A percentile compares a stretch with the other conserved stretches of the same genome.
phyloP scores from a whole-genome alignment of 345 rosid species.

The Heritiera fomes region DNA sequence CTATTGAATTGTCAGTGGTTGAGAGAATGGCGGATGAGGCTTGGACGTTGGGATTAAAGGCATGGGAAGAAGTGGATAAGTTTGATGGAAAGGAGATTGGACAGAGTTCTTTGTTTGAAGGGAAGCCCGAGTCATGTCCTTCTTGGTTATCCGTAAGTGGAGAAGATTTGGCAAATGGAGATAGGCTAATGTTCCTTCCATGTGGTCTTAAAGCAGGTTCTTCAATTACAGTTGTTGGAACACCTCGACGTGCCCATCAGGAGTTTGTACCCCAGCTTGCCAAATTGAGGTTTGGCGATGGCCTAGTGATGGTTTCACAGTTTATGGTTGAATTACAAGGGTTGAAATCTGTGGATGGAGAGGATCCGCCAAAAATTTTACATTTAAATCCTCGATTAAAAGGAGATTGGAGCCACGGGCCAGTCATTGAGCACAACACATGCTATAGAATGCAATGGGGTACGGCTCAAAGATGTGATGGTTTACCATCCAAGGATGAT shows the following conservation, averaged over 20 bases:
- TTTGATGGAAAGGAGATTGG: constrained; percentile 45
- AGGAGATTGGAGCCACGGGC: constrained; percentile 89
- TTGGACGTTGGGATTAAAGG: constrained; percentile 85
- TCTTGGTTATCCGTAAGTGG: constrained; percentile 75
- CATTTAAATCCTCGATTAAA: constrained; percentile 90
- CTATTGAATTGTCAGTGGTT: constrained; percentile 55
- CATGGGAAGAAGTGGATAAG: constrained; percentile 80
- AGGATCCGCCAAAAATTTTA: constrained; percentile 93
- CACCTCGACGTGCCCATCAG: constrained; percentile 79
- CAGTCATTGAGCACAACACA: constrained; percentile 96
- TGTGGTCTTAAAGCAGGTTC: constrained; percentile 97
- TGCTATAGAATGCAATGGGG: constrained; percentile 99
- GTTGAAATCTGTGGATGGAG: constrained; percentile 84
- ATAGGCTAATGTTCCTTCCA: constrained; percentile 78
- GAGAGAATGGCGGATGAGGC: constrained; percentile 95
- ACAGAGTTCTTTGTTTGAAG: constrained; percentile 41
- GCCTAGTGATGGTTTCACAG: constrained; percentile 80
- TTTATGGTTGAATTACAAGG: constrained; percentile 97
- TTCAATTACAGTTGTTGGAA: constrained; percentile 89
- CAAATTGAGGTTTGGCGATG: constrained; percentile 48
- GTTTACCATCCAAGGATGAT: constrained; percentile 74
- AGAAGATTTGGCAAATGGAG: constrained; percentile 65
- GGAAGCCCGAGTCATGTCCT: constrained; percentile 68
- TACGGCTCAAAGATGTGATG: constrained; percentile 89
- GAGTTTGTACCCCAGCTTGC: constrained; percentile 82